These are phyloP conservation scores for Platanthera zijinensis DNA, from an alignment of 106 monocot species.

Conservation along the genomic window DNA sequence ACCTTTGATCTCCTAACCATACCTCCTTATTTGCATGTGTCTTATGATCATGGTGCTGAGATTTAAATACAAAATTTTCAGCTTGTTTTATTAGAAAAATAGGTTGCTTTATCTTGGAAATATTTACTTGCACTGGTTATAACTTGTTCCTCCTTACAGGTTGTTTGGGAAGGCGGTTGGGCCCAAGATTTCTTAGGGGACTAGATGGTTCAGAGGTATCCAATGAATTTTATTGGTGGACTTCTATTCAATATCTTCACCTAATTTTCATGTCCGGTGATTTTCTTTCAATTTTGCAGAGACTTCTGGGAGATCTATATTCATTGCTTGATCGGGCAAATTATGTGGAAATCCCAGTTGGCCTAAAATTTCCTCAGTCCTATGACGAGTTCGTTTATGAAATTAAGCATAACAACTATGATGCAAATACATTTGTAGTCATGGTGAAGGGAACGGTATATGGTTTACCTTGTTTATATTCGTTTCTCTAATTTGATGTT, in stretches of 20 bases:
- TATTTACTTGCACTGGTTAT: background rate
- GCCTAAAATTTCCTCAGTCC: constrained; percentile 53
- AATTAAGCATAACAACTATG: constrained; percentile 58
- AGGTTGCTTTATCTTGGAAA: background rate
- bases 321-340: constrained; percentile 55
- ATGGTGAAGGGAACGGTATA: constrained; percentile 73
- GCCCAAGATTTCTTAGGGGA: constrained; percentile 67
- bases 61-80: background rate
- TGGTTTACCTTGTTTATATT: background rate
- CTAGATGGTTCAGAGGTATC: constrained; percentile 62
- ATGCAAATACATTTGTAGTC: constrained; percentile 73
- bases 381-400: constrained; percentile 68
- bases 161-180: constrained; percentile 85
- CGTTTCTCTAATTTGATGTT: background rate
- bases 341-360: constrained; percentile 40
- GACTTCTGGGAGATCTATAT: constrained; percentile 68
- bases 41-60: constrained; percentile 1
- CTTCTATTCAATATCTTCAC: background rate
- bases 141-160: constrained; percentile 28
- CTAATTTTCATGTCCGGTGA: background rate
- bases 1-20: background rate
- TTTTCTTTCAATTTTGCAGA: constrained; percentile 29
- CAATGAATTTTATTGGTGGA: background rate
- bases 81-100: background rate
- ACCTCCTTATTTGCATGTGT: background rate